These are phyloP conservation scores for Mortierella sp. DNA, from an alignment of 371 early-diverging fungal species.

Conservation along the genomic window DNA sequence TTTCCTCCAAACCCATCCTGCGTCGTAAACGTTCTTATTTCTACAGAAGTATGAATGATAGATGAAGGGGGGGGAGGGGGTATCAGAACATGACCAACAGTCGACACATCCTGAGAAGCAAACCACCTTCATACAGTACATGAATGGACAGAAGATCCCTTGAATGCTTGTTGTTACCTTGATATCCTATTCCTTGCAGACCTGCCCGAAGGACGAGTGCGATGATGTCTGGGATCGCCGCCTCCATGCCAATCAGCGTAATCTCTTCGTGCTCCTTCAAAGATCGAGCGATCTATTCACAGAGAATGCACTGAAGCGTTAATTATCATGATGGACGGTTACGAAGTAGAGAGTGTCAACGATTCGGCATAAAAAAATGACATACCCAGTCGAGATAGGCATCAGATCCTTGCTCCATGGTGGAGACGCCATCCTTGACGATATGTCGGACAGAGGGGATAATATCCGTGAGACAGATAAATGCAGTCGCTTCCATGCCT, in stretches of 20 bases:
- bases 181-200: conserved; percentile 46
- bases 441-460: conserved; percentile 51
- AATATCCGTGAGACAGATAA: conserved; percentile 52
- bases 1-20: conserved; percentile 56
- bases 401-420: conserved; percentile 55
- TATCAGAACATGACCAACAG: not conserved
- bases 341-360: not conserved
- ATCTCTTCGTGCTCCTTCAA: conserved; percentile 54
- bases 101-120: not conserved
- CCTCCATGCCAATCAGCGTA: conserved; percentile 56
- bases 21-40: conserved; percentile 54
- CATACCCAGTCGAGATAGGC: conserved; percentile 56
- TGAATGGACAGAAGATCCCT: not conserved
- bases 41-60: conserved; percentile 9
- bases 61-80: not conserved
- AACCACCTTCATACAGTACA: not conserved
- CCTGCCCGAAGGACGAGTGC: conserved; percentile 52
- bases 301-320: not conserved
- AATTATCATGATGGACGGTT: no score
- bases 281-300: conserved; percentile 34
- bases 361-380: not conserved
- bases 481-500: conserved; percentile 54
- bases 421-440: conserved; percentile 44
- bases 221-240: conserved; percentile 53
- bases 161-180: conserved; percentile 27